Evolutionary conservation across 2,329 filamentous ascomycete genomes (phyloP).

Genomic region (Aspergillus hortae): DNA sequence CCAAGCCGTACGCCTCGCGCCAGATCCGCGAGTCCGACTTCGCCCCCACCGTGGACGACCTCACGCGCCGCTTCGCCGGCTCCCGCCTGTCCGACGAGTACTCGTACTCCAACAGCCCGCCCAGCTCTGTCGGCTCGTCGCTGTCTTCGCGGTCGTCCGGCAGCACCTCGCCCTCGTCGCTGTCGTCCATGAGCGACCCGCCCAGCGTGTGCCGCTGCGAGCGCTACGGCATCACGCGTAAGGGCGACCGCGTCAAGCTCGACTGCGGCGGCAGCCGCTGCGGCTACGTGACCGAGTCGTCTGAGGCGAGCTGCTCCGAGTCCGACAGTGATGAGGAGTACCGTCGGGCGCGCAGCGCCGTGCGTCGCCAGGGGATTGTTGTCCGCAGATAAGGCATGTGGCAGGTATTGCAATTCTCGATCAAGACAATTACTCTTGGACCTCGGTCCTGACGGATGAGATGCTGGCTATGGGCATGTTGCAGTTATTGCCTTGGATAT

Average conservation of each 20-base stretch:
- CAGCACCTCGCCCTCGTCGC: conserved; percentile 50
- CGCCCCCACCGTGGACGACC: conserved; percentile 72
- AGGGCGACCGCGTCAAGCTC: conserved; percentile 89
- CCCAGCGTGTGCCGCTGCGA: conserved; percentile 78
- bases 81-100: conserved; percentile 68
- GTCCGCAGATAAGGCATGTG: conserved; percentile 31
- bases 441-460: not conserved
- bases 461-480: conserved; percentile 2
- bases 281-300: conserved; percentile 65
- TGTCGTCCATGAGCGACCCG: conserved; percentile 65
- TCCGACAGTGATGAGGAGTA: conserved; percentile 40
- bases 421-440: too few species aligned
- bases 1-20: conserved; percentile 81
- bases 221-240: conserved; percentile 92
- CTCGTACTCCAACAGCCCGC: conserved; percentile 70
- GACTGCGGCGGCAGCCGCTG: conserved; percentile 90
- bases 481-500: conserved; percentile 7
- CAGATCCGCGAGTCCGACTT: conserved; percentile 82
- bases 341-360: conserved; percentile 30
- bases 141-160: conserved; percentile 70
- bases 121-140: conserved; percentile 62
- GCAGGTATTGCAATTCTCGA: too few species aligned
- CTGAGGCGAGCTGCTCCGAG: conserved; percentile 68
- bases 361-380: conserved; percentile 37
- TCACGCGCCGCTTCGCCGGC: conserved; percentile 71